These are phyloP conservation scores for Xylariaceae sp. DNA, from an alignment of 2,329 filamentous ascomycete species.

Conservation along the genomic window DNA sequence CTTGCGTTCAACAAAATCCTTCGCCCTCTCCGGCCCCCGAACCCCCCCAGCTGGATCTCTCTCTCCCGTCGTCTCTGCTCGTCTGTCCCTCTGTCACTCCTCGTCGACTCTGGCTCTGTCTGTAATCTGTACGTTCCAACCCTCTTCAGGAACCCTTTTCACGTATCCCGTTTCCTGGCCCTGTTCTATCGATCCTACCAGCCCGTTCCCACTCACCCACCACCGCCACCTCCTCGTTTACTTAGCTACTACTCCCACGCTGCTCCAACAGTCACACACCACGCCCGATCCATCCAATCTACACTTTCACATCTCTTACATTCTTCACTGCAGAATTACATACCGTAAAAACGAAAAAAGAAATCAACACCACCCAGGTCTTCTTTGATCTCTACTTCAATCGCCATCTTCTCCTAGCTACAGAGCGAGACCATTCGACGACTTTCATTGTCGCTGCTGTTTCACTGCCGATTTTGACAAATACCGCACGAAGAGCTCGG, in stretches of 20 bases:
- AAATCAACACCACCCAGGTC: conserved; percentile 7
- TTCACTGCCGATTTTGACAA: conserved; percentile 10
- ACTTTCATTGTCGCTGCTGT: conserved; percentile 13
- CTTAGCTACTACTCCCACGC: not conserved
- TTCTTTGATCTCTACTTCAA: conserved; percentile 9
- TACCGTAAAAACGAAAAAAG: conserved; percentile 4
- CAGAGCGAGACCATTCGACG: not conserved
- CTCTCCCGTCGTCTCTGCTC: no score
- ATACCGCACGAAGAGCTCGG: conserved; percentile 14
- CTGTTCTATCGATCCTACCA: conserved; percentile 21
- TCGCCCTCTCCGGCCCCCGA: conserved; percentile 17
- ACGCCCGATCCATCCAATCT: not conserved
- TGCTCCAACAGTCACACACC: conserved; percentile 10
- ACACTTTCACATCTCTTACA: conserved; percentile 14
- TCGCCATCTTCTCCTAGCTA: not conserved
- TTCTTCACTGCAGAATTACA: conserved; percentile 12
- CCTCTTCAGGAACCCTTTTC: no score
- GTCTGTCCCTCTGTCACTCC: no score
- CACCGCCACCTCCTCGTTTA: not conserved
- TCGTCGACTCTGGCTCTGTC: no score
- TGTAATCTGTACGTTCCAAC: no score
- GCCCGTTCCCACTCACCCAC: conserved; percentile 2
- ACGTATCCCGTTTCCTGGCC: conserved; percentile 5
- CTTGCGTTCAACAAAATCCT: conserved; percentile 21
- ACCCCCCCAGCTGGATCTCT: conserved; percentile 8